Conservation (phyloP, 495 filamentous ascomycete genomes). For the Gamarada debralockiae region DNA sequence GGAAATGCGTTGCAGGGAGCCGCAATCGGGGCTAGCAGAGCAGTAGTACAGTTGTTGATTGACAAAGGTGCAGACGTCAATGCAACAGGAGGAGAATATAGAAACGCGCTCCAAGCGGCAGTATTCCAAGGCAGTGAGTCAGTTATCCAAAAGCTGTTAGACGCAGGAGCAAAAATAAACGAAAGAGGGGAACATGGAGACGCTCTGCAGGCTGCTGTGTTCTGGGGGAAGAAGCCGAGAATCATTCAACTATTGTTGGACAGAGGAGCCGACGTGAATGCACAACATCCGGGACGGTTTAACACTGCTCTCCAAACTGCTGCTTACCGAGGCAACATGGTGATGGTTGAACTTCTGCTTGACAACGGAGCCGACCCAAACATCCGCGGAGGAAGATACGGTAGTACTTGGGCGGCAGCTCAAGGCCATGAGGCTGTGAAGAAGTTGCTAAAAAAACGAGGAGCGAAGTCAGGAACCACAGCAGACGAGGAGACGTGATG, state of each 20-base stretch:
- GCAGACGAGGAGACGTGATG: no score
- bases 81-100: conserved; percentile 5
- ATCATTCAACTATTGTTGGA: conserved; percentile 1
- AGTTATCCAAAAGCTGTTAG: conserved; percentile 25
- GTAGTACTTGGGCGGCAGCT: conserved; percentile 5
- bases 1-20: conserved; percentile 21
- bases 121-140: conserved; percentile 9
- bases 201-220: conserved; percentile 28
- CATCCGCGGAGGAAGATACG: conserved; percentile 9
- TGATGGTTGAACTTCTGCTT: conserved; percentile 19
- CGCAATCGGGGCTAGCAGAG: conserved; percentile 48
- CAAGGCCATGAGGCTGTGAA: not conserved
- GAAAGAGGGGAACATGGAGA: conserved; percentile 18
- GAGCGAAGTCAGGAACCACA: not conserved
- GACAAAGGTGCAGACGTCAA: conserved; percentile 44
- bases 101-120: conserved; percentile 23
- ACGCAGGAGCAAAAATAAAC: conserved; percentile 28
- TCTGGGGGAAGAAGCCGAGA: not conserved
- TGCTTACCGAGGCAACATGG: not conserved
- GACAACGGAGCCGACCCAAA: conserved; percentile 24
- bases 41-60: conserved; percentile 49
- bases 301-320: not conserved
- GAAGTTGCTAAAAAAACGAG: not conserved
- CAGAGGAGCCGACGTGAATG: not conserved
- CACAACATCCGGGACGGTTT: not conserved